A percentile compares a stretch with the other conserved stretches of the same genome.
Evolutionary conservation across 257 asterid genomes (phyloP).

Genomic region (Avicennia marina): DNA sequence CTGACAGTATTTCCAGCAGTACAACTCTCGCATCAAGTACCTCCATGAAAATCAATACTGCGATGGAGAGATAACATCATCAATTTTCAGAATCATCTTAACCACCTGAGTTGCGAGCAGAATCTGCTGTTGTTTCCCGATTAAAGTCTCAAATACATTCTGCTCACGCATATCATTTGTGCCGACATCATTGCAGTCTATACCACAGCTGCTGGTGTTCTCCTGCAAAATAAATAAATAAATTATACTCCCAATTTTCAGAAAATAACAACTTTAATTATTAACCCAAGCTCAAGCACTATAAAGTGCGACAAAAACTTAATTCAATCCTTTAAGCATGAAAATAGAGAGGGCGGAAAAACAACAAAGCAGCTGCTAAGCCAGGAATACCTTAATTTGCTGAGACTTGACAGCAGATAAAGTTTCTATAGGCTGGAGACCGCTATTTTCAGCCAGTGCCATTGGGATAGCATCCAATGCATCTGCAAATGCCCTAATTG

Average conservation of each 20-base stretch:
- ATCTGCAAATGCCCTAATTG: constrained; percentile 93
- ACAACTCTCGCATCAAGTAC: not conserved
- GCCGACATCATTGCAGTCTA: constrained; percentile 86
- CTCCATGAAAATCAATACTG: constrained; percentile 35
- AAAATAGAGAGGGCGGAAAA: no score
- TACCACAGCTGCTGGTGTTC: constrained; percentile 60
- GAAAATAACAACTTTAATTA: not conserved
- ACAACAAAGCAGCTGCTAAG: no score
- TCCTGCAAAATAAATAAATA: constrained; percentile 40
- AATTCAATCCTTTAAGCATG: no score
- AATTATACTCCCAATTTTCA: not conserved
- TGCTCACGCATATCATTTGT: constrained; percentile 90
- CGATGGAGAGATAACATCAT: constrained; percentile 75
- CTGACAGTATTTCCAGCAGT: not conserved
- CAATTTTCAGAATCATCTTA: constrained; percentile 87
- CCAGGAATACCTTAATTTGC: constrained; percentile 72
- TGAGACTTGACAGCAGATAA: constrained; percentile 83
- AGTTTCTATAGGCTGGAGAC: constrained; percentile 91
- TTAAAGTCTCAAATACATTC: constrained; percentile 73
- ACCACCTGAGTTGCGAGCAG: constrained; percentile 83
- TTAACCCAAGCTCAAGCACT: no score
- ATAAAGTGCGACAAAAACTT: no score
- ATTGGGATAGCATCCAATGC: constrained; percentile 92
- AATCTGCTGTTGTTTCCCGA: constrained; percentile 86
- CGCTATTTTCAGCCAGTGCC: constrained; percentile 99